These are phyloP conservation scores for Waltergamsia citrina DNA, from an alignment of 2,329 filamentous ascomycete species.

Conservation along the genomic window DNA sequence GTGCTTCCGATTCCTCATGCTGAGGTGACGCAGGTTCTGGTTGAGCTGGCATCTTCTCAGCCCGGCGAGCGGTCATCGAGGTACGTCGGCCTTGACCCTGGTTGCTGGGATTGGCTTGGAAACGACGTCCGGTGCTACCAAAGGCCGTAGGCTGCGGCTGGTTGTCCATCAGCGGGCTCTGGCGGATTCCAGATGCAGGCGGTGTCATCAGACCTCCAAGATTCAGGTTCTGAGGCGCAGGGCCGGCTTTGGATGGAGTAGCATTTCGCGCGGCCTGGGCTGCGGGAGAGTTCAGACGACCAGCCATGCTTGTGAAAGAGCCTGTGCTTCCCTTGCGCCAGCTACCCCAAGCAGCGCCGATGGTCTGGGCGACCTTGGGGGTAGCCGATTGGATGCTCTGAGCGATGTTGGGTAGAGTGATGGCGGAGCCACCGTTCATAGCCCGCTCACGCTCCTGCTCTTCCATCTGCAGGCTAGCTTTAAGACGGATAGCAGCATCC, in stretches of 20 bases:
- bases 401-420: slow-evolving; percentile 66
- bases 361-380: slow-evolving; percentile 74
- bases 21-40: slow-evolving; percentile 33
- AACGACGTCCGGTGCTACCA: slow-evolving; percentile 48
- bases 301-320: slow-evolving; percentile 37
- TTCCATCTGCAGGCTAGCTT: slow-evolving; percentile 95
- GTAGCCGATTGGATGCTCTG: slow-evolving; percentile 70
- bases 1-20: slow-evolving; percentile 24
- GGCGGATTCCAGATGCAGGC: slow-evolving; percentile 65
- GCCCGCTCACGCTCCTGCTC: slow-evolving; percentile 88
- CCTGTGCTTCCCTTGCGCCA: slow-evolving; percentile 68
- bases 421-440: slow-evolving; percentile 57
- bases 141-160: slow-evolving; percentile 50
- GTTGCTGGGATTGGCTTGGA: slow-evolving; percentile 27
- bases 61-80: slow-evolving; percentile 15
- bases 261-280: slow-evolving; percentile 19
- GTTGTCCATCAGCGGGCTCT: slow-evolving; percentile 37
- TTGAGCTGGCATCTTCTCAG: slow-evolving; percentile 27
- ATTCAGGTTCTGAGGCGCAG: slow-evolving; percentile 46
- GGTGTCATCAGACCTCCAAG: slow-evolving; percentile 80
- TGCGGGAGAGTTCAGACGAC: slow-evolving; percentile 33
- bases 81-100: slow-evolving; percentile 6
- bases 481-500: slow-evolving; percentile 85
- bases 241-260: slow-evolving; percentile 52
- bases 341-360: slow-evolving; percentile 90